Evolutionary conservation across 169 alveolate genomes (phyloP).

Genomic region (Cryptosporidium viatorum): DNA sequence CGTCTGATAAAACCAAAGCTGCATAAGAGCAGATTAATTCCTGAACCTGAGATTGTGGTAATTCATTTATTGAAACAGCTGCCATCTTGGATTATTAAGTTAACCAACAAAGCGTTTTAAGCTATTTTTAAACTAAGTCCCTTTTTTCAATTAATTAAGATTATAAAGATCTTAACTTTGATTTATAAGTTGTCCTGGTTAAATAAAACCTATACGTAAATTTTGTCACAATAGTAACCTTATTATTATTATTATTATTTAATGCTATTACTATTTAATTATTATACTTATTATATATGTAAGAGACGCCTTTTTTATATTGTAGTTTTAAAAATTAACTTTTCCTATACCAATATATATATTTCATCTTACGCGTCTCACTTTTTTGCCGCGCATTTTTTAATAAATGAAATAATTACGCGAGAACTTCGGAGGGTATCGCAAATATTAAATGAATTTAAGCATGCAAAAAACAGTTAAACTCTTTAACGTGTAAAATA

Average conservation of each 20-base stretch:
- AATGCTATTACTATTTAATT: conserved; percentile 5
- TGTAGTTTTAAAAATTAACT: neutral
- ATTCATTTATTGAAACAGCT: conserved; percentile 57
- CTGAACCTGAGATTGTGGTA: conserved; percentile 63
- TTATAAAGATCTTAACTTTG: conserved; percentile 8
- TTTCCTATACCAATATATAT: neutral
- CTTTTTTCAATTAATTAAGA: conserved; percentile 1
- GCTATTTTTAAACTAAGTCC: conserved; percentile 44
- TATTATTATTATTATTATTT: too few species aligned
- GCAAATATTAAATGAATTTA: too few species aligned
- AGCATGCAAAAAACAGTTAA: neutral
- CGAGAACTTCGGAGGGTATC: neutral
- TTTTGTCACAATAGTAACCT: neutral
- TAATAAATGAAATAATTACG: too few species aligned
- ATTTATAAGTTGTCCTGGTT: neutral
- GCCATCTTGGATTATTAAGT: conserved; percentile 75
- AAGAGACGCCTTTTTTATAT: conserved; percentile 10
- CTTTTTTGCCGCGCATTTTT: neutral
- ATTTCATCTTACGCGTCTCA: neutral
- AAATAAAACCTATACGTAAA: neutral
- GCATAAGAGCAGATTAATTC: conserved; percentile 73
- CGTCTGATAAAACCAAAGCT: conserved; percentile 63
- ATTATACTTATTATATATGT: neutral
- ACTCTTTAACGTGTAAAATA: neutral
- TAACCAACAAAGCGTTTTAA: conserved; percentile 77